phyloP scores from a whole-genome alignment of 768 basidiomycete species.

The Suillus paluster region DNA sequence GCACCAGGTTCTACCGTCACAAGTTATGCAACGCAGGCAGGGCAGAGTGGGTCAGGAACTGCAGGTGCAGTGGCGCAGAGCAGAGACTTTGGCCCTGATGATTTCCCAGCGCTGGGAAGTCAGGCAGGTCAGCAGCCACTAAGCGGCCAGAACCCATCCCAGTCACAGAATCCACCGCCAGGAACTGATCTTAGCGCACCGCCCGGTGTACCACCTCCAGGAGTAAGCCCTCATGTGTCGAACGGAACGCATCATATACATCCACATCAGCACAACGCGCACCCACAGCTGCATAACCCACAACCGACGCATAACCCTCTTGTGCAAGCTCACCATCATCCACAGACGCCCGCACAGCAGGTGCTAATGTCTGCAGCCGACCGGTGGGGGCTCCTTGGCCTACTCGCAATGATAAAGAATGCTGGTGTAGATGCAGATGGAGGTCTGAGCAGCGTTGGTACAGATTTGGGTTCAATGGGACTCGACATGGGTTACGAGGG shows the following conservation, averaged over 20 bases:
- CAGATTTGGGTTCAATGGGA: constrained; percentile 90
- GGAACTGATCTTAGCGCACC: constrained; percentile 54
- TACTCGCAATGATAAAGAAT: constrained; percentile 87
- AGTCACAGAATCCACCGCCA: constrained; percentile 35
- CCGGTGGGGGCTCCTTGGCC: constrained; percentile 88
- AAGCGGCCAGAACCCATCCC: constrained; percentile 31
- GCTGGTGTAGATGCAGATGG: constrained; percentile 77
- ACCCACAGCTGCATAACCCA: constrained; percentile 32
- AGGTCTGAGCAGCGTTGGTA: constrained; percentile 83
- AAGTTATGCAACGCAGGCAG: constrained; percentile 85
- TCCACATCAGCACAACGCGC: constrained; percentile 41
- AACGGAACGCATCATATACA: constrained; percentile 42
- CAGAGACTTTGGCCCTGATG: constrained; percentile 74
- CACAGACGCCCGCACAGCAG: constrained; percentile 93
- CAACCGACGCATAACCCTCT: constrained; percentile 19
- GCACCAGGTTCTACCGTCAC: constrained; percentile 45
- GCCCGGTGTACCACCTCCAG: constrained; percentile 48
- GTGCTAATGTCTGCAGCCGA: constrained; percentile 92
- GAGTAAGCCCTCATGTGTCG: constrained; percentile 37
- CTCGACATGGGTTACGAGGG: constrained; percentile 85
- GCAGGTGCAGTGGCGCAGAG: constrained; percentile 16
- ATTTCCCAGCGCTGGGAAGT: constrained; percentile 87
- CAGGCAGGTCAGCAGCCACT: constrained; percentile 44
- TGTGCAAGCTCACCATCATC: constrained; percentile 50
- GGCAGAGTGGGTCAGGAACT: constrained; percentile 45